Conservation (phyloP, 306 rosid species). For the Sechiopsis laciniata region DNA sequence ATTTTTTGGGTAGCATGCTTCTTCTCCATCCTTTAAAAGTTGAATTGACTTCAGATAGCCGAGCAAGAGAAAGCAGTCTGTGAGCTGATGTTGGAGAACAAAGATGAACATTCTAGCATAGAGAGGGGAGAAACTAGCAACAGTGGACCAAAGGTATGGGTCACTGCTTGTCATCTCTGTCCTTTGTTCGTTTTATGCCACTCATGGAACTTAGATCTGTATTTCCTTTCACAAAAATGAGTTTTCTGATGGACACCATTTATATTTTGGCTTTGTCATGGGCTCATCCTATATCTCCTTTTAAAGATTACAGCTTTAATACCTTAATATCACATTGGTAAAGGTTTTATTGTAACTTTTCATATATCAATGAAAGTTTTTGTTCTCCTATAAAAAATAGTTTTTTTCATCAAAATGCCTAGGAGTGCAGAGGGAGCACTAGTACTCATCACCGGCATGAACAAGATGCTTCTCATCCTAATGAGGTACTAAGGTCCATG, state of each 20-base stretch:
- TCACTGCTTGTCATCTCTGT: slow-evolving; percentile 18
- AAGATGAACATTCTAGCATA: slow-evolving; percentile 22
- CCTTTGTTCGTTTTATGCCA: slow-evolving; percentile 3
- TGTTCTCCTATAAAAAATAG: too few species aligned
- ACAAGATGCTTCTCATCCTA: slow-evolving; percentile 24
- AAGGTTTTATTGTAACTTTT: too few species aligned
- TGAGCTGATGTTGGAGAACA: slow-evolving; percentile 23
- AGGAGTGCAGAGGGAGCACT: slow-evolving; percentile 23
- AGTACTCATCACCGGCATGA: slow-evolving; percentile 29
- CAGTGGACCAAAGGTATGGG: slow-evolving; percentile 44
- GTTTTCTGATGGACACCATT: too few species aligned
- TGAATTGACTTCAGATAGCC: slow-evolving; percentile 51
- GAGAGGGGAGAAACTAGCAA: slow-evolving; percentile 26
- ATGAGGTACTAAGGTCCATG: slow-evolving; percentile 40
- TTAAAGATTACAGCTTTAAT: too few species aligned
- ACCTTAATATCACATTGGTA: too few species aligned
- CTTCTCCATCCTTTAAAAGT: slow-evolving; percentile 20
- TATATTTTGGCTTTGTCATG: too few species aligned
- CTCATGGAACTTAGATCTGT: slow-evolving; percentile 5
- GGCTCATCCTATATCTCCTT: too few species aligned
- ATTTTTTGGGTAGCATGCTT: slow-evolving; percentile 6
- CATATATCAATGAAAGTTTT: too few species aligned
- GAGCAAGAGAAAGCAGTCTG: slow-evolving; percentile 53
- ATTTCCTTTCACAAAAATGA: slow-evolving; percentile 29
- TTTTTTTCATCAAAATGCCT: not conserved